Evolutionary conservation across 2,329 filamentous ascomycete genomes (phyloP), one percentile per base, ranked within the genome.

Genomic region (Pezicula radicicola): DNA sequence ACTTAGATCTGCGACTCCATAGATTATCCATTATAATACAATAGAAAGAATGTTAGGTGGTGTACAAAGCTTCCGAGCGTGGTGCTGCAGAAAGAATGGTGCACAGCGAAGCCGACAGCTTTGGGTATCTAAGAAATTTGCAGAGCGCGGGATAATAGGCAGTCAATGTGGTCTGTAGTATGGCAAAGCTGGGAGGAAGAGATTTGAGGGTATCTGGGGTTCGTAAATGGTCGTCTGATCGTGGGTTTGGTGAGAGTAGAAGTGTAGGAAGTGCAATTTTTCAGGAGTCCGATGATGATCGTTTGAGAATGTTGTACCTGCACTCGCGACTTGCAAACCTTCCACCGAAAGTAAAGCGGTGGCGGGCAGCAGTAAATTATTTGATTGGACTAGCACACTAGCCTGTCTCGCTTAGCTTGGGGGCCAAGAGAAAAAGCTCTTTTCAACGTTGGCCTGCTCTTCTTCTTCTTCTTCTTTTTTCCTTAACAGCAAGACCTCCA

Each of bases 1-100:
- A 92, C 89, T 91, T 91, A 74, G 85, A 87, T 74, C 89, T 87
- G 73, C 89, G 87, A 74, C 83, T 87, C 89, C 89, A 93, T 77
- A 83, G 56, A 55, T 66, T 67, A 62, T 69, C 67, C 63, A 67
- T 66, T 56, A 60, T 53, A 53, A 50, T 46, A 49, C 45, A 50
- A 46, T 39, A 40, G 35, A 48, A 48, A 39, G 40, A 42, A 36
- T 55, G 18, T 39, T 27, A 47, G 50, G 35, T 28, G 30, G 49
- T 55, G 33, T 42, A 37, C 51, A 40, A 50, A 55, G 51, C 59
- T 57, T 45, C 52, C 43, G 45, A 50, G 39, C n/a, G 49, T 50
- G 28, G 47, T 53, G 46, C 33, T 52, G 41, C 37, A 50, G 49
- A 33, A 58, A 54, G 53, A 59, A 33, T 50, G 44, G 35, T 39